phyloP scores from a whole-genome alignment of 768 basidiomycete genomes.

The Lentinula boryana region DNA sequence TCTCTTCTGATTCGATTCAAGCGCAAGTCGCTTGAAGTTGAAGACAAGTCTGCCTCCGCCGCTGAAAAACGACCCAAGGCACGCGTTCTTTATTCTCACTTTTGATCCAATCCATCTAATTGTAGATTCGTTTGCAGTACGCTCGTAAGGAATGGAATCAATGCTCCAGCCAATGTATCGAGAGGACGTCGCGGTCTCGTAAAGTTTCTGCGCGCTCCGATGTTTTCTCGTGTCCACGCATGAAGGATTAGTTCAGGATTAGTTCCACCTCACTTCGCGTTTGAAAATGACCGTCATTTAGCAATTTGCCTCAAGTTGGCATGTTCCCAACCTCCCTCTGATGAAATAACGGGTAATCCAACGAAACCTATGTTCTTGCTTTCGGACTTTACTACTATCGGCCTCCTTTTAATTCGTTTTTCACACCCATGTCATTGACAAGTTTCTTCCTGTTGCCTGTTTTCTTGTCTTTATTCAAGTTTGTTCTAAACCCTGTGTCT shows the following conservation, averaged over 20 bases:
- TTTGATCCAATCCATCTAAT: neutral
- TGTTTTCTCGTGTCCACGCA: neutral
- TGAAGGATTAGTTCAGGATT: neutral
- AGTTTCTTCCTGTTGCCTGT: neutral
- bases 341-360: neutral
- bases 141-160: constrained; percentile 13
- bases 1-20: constrained; percentile 26
- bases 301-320: neutral
- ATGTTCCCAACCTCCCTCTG: neutral
- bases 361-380: constrained; percentile 2
- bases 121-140: constrained; percentile 8
- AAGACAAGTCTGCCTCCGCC: constrained; percentile 8
- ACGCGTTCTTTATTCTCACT: neutral
- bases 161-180: neutral
- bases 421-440: neutral
- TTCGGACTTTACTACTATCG: neutral
- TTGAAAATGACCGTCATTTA: neutral
- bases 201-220: neutral
- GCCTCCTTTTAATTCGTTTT: neutral
- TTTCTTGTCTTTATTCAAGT: neutral
- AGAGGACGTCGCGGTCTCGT: neutral
- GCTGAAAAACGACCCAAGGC: constrained; percentile 37
- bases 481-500: neutral
- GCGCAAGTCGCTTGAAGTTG: constrained; percentile 27
- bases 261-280: too few species aligned